phyloP scores from a whole-genome alignment of 2,329 filamentous ascomycete species.

The Acrocalymma vagum region DNA sequence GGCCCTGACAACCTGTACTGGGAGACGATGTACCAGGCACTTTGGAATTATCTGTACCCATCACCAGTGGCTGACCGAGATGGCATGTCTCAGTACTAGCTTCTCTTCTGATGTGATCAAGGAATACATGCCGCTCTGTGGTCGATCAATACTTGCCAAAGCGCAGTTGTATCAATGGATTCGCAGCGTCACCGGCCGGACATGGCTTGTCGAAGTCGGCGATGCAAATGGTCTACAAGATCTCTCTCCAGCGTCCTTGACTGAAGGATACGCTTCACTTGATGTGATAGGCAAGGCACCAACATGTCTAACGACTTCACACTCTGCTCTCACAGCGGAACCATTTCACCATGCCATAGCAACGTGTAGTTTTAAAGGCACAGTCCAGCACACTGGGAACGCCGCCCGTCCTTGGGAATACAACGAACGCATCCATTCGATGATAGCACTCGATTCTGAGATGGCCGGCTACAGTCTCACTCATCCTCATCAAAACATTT shows the following conservation, averaged over 20 bases:
- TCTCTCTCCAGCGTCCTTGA: constrained; percentile 35
- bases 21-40: constrained; percentile 36
- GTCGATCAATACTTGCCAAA: constrained; percentile 42
- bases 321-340: constrained; percentile 27
- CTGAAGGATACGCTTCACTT: constrained; percentile 31
- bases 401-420: constrained; percentile 45
- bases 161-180: constrained; percentile 44
- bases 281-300: constrained; percentile 34
- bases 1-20: constrained; percentile 41
- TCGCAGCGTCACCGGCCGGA: constrained; percentile 32
- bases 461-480: constrained; percentile 44
- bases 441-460: constrained; percentile 40
- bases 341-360: constrained; percentile 36
- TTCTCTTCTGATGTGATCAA: constrained; percentile 36
- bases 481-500: constrained; percentile 14
- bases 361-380: constrained; percentile 39
- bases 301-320: constrained; percentile 33
- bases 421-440: constrained; percentile 26
- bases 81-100: constrained; percentile 39
- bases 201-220: constrained; percentile 43
- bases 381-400: constrained; percentile 39
- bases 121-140: constrained; percentile 36
- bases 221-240: constrained; percentile 35
- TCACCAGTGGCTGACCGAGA: constrained; percentile 42
- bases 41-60: constrained; percentile 43